Evolutionary conservation across 768 basidiomycete species (phyloP), one percentile per base, ranked within the genome.

Genomic region (Termitomyces sp.): DNA sequence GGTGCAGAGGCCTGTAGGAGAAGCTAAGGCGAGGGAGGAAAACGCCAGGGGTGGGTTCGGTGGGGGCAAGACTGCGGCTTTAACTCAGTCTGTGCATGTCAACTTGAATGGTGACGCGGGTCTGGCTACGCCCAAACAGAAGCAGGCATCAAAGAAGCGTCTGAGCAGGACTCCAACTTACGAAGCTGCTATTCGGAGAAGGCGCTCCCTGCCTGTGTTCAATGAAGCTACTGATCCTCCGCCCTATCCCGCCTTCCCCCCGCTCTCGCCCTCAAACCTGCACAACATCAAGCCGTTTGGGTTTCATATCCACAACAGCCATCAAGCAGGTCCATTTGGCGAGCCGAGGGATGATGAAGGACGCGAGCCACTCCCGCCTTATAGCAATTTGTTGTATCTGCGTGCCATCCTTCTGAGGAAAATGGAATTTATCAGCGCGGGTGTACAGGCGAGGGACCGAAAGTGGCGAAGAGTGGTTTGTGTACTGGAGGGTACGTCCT

Each of bases 381-480:
- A 99, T 71, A 82, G 81, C 61, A 98, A 97, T 73, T 74, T 78
- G 16, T 82, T 98, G 18, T 87, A 91, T 67, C 83, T 98, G 66
- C 81, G 84, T 38, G 92, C 87, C 3, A 79, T 87, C 56, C 82
- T 99, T 77, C 89, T 89, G 1, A 84, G 91, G 50, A 99, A 99
- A 79, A 83, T 95, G 86, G 97, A 99, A 77, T 98, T 99, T 69
- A 77, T 74, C 4, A 72, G 80, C 12, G 93, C 95, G 0, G 95
- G 95, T 7, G 78, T 92, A 2, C 92, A 96, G 71, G 88, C 95
- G 7, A 83, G 80, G 69, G 95, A 98, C 69, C 79, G 97, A 49
- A 92, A 93, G 68, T 99, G 97, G 97, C 83, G 91, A 60, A 79
- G 91, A 52, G 85, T 89, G 53, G 79, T 95, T 63, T 91, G 93